A percentile compares a stretch with the other conserved stretches of the same genome.
These are phyloP conservation scores for Eutrema yunnanense DNA, from an alignment of 345 rosid species.

Conservation along the genomic window DNA sequence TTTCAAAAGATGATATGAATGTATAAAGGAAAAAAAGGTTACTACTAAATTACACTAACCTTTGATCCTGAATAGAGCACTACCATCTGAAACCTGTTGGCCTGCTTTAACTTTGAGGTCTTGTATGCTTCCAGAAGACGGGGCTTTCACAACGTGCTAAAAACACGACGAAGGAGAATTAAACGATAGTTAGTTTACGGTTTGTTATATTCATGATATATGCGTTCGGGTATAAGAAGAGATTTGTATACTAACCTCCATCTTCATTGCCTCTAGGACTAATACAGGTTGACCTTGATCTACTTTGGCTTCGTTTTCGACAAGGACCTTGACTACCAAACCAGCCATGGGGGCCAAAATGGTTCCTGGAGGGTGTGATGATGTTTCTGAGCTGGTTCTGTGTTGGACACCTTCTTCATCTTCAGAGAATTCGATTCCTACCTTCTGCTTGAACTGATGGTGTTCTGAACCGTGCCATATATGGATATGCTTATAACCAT, in stretches of 20 bases:
- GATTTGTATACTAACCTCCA: conserved; percentile 61
- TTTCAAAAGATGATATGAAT: conserved; percentile 4
- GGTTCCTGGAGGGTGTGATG: conserved; percentile 56
- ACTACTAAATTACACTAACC: conserved; percentile 38
- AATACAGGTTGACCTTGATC: conserved; percentile 74
- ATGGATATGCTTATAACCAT: conserved; percentile 56
- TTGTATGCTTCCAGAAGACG: conserved; percentile 52
- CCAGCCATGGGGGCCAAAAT: conserved; percentile 96
- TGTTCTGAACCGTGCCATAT: conserved; percentile 66
- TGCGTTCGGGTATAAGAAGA: not conserved
- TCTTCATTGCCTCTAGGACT: conserved; percentile 96
- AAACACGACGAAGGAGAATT: not conserved
- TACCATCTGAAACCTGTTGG: conserved; percentile 70
- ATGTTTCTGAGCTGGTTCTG: conserved; percentile 42
- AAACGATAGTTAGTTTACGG: not conserved
- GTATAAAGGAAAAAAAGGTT: not conserved
- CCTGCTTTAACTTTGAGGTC: conserved; percentile 69
- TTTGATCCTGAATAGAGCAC: conserved; percentile 62
- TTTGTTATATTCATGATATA: not conserved
- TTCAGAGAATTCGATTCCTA: conserved; percentile 49
- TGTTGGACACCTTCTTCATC: conserved; percentile 56
- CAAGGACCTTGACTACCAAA: conserved; percentile 81
- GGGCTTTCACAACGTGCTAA: conserved; percentile 88
- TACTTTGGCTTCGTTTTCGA: conserved; percentile 57
- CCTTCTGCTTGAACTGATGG: conserved; percentile 59